Base-by-base conservation (phyloP, 176 grass and related monocot species). In the Panicum miliaceum region DNA sequence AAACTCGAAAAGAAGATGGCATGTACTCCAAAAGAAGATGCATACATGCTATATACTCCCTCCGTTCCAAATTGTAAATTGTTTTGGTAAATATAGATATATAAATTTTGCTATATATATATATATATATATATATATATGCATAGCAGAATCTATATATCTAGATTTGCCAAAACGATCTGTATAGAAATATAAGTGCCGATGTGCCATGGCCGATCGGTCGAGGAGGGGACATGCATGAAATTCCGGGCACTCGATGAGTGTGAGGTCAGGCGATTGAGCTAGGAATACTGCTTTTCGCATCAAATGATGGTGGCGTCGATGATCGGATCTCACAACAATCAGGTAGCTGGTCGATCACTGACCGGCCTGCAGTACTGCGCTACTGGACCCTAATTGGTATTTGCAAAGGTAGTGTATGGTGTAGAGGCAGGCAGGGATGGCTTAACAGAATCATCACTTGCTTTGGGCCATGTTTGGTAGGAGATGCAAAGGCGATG, bases 251-350 rank as follows among this genome's bases (percentile, higher is more conserved):
- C 72, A 84, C 67, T 84, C 8, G 81, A 81, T 81, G 68, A 80
- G 51, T 9, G 46, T 34, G 88, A 83, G 22, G 73, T 38, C 63
- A 38, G 70, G 45, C 70, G 45, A 11, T 51, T 68, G 50, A 29
- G n/a, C n/a, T n/a, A n/a, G n/a, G 48, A 70, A 70, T 81, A 83
- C 86, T 82, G 66, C 88, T 90, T 90, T 90, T 73, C 26, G 80
- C n/a, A 73, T 86, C 84, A 68, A 90, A 90, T 90, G 84, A 86
- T 90, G 71, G 72, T 70, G 51, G 65, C 43, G 12, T 86, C 82
- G 82, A 81, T 81, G 82, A 81, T 81, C 82, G 81, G 76, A 42
- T 81, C 78, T 81, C 51, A 18, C 82, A 70, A 62, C 70, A 81
- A 85, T 84, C 81, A 83, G 73, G 53, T 77, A 71, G 82, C 77